Evolutionary conservation across 2,329 filamentous ascomycete genomes (phyloP).

Genomic region (Clonostachys sp.): DNA sequence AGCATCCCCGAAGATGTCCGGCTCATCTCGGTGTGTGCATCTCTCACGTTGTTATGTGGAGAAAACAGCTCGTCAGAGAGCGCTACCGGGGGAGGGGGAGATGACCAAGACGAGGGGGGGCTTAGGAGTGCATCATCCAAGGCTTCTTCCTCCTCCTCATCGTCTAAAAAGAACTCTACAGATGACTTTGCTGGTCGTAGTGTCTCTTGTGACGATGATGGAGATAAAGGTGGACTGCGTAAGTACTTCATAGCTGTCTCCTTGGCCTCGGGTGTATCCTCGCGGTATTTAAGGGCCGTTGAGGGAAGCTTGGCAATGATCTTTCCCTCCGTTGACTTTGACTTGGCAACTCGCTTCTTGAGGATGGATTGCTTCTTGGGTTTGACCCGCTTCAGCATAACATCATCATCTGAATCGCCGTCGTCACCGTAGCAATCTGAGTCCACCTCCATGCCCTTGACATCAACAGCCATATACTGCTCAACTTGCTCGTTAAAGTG

Average conservation of each 20-base stretch:
- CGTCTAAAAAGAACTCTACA: constrained; percentile 58
- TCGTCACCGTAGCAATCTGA: constrained; percentile 39
- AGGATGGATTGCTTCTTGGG: constrained; percentile 51
- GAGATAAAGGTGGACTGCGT: constrained; percentile 52
- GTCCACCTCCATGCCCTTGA: constrained; percentile 72
- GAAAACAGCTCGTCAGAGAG: too few relatives aligned
- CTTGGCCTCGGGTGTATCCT: constrained; percentile 66
- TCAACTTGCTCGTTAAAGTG: constrained; percentile 95
- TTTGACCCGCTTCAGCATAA: constrained; percentile 74
- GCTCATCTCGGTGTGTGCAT: constrained; percentile 59
- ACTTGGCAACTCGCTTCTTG: constrained; percentile 23
- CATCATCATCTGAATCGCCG: constrained; percentile 69
- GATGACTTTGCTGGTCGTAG: constrained; percentile 66
- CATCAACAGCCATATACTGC: constrained; percentile 91
- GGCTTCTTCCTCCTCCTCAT: constrained; percentile 53
- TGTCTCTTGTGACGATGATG: constrained; percentile 80
- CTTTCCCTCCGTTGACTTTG: constrained; percentile 60
- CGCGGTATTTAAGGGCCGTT: constrained; percentile 80
- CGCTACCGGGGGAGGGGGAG: constrained; percentile 1
- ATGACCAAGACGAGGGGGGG: constrained; percentile 22
- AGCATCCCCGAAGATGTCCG: constrained; percentile 86
- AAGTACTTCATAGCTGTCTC: constrained; percentile 58
- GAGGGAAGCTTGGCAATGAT: constrained; percentile 85
- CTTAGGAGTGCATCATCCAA: constrained; percentile 27
- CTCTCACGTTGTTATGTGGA: constrained; percentile 19